These are phyloP conservation scores for Salix exigua DNA, from an alignment of 345 rosid species.

Conservation along the genomic window DNA sequence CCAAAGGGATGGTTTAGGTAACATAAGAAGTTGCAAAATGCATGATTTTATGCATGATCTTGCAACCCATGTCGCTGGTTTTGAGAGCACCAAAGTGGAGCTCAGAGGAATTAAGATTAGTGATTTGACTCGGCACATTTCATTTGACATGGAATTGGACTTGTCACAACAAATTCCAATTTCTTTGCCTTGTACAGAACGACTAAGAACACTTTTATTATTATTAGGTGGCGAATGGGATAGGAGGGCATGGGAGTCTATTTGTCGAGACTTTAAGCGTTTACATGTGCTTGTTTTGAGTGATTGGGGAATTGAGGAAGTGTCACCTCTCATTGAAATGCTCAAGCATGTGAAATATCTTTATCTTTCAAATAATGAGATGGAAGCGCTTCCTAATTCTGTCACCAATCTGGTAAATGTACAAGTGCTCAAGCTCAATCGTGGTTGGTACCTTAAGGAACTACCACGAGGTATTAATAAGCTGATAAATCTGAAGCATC, in stretches of 20 bases:
- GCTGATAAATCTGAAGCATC: slow-evolving; percentile 5
- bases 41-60: slow-evolving; percentile 12
- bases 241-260: too few species aligned
- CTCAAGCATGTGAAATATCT: too few species aligned
- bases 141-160: too few species aligned
- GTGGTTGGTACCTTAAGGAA: too few species aligned
- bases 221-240: accelerated
- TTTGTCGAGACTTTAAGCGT: too few species aligned
- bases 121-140: too few species aligned
- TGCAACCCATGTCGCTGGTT: neutral
- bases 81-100: too few species aligned
- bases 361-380: slow-evolving; percentile 4
- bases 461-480: neutral
- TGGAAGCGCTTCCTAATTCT: slow-evolving; percentile 8
- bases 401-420: slow-evolving; percentile 7
- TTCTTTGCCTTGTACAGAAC: accelerated
- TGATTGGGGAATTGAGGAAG: neutral
- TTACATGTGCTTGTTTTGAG: too few species aligned
- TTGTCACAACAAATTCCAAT: too few species aligned
- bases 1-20: neutral
- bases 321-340: neutral
- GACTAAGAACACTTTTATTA: too few species aligned
- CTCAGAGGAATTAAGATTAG: too few species aligned
- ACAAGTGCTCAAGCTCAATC: slow-evolving; percentile 2
- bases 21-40: neutral